Evolutionary conservation across 148 eudicot species (phyloP).

Genomic region (Diospyros lotus): DNA sequence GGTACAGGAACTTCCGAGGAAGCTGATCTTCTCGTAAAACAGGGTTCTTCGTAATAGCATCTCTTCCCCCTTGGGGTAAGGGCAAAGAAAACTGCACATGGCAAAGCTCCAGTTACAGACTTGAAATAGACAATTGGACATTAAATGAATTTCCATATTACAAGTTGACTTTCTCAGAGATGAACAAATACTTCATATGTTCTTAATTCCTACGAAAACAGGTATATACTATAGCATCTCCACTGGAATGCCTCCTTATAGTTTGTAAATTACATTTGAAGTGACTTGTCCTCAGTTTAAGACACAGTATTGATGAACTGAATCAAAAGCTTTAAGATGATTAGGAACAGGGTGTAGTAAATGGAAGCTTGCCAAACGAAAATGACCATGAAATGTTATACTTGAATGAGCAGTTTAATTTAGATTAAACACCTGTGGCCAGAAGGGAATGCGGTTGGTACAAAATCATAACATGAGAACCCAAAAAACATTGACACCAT

Average conservation of each 20-base stretch:
- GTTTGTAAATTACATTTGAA: neutral
- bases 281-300: neutral
- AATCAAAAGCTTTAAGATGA: neutral
- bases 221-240: neutral
- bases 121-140: neutral
- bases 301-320: neutral
- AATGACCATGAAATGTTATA: neutral
- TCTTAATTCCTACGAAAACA: neutral
- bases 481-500: neutral
- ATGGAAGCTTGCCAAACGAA: neutral
- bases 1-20: conserved; percentile 63
- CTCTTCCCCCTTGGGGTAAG: conserved; percentile 90
- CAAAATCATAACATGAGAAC: neutral
- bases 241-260: neutral
- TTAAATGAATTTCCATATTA: neutral
- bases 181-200: neutral
- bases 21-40: conserved; percentile 90
- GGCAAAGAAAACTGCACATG: conserved; percentile 78
- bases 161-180: neutral
- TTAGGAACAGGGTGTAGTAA: neutral
- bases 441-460: neutral
- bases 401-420: neutral
- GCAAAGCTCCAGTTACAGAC: neutral
- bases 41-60: conserved; percentile 78
- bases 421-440: neutral